Evolutionary conservation across 148 eudicot species (phyloP), one percentile per base, ranked within the genome.

Genomic region (Camellia sinensis): DNA sequence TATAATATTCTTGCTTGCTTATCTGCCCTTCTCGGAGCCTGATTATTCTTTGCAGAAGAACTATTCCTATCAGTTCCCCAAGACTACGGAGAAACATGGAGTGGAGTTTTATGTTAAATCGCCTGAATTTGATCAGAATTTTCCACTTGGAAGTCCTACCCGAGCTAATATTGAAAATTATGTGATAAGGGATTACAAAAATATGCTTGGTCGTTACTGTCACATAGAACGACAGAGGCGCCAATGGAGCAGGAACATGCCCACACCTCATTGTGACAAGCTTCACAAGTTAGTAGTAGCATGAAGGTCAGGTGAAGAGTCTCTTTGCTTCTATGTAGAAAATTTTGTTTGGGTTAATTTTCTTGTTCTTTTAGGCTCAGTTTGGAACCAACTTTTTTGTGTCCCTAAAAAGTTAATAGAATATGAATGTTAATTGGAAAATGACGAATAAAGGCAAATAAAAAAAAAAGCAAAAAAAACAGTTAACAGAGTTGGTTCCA

Each of bases 191-290:
- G 99, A 95, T 81, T 93, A 95, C 82, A 92, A 93, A 79, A 92
- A 90, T 78, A 80, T 93, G 91, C 91, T 95, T 74, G 90, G 97
- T 12, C 90, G 94, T 21, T 92, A 93, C 75, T 96, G 99, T 80
- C 99, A 95, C 59, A 82, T 95, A 77, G 99, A 95, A 84, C 91
- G 90, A 61, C 99, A 95, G 88, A 88, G 99, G 82, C 94, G 97
- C 78, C 97, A 91, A 67, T 96, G 99, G 98, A 93, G 89, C 81
- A 91, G 98, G 84, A 91, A 82, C 77, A 65, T 92, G 85, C 97
- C 97, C 46, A 96, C 97, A 46, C 98, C 99, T 59, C 90, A 93
- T 80, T 96, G 99, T 84, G 95, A 93, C 81, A 93, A 82, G 88
- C 95, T 96, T 53, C 90, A 88, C 65, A 84, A 81, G 70, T 91